Evolutionary conservation across 352 stramenopile species (phyloP).

Genomic region (Globisporangium irregulare): DNA sequence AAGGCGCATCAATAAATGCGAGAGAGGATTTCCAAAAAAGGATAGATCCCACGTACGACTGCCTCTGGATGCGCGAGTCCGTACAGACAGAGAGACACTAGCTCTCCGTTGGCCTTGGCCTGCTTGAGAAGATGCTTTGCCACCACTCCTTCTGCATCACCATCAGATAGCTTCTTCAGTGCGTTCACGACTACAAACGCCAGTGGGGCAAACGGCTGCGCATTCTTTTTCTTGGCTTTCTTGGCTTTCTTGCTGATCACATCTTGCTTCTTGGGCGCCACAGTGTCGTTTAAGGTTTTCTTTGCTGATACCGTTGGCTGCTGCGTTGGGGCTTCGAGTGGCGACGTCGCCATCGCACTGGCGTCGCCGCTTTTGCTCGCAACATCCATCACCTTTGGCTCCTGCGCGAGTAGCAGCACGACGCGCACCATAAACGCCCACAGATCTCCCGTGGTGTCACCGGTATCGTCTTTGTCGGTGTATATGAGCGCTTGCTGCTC

Average conservation of each 20-base stretch:
- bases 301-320: neutral
- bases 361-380: neutral
- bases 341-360: neutral
- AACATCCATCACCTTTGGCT: slow-evolving; percentile 7
- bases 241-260: slow-evolving; percentile 5
- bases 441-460: slow-evolving; percentile 12
- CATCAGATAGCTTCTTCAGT: slow-evolving; percentile 31
- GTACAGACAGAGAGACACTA: slow-evolving; percentile 32
- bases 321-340: neutral
- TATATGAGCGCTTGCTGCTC: slow-evolving; percentile 11
- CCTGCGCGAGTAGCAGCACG: slow-evolving; percentile 29
- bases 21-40: neutral
- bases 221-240: slow-evolving; percentile 30
- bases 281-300: neutral
- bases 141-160: neutral
- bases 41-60: neutral
- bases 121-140: slow-evolving; percentile 16
- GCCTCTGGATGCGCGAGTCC: slow-evolving; percentile 20
- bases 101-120: slow-evolving; percentile 24
- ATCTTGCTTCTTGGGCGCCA: neutral
- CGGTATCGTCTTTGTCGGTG: neutral
- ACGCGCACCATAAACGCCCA: slow-evolving; percentile 42
- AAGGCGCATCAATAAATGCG: too few species aligned
- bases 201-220: slow-evolving; percentile 45
- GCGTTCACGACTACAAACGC: slow-evolving; percentile 55